Evolutionary conservation across 2,329 filamentous ascomycete genomes (phyloP), one percentile per base, ranked within the genome.

Genomic region (Cladophialophora carrionii): DNA sequence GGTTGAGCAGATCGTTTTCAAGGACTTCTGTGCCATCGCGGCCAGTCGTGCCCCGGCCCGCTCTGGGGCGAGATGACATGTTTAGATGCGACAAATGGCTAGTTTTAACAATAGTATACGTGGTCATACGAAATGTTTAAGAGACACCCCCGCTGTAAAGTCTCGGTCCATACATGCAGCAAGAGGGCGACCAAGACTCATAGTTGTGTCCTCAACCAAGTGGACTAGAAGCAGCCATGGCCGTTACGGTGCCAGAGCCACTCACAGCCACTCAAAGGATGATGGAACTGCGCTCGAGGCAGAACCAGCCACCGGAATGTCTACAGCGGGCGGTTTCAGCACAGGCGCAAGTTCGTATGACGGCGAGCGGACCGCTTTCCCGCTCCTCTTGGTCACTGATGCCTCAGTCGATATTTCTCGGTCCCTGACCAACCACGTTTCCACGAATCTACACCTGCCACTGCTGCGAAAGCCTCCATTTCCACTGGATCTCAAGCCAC

Each of bases 41-140:
- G 20, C 70, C 66, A 22, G 59, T 63, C 32, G 65, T 58, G 17
- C 64, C 68, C 26, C 70, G 70, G 17, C 65, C 68, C 14, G 57
- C 69, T 43, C 68, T 53, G 31, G 68, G 69, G 10, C 70, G 68
- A 24, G 68, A 68, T 17, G 65, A 66, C 70, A 72, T 72, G n/a
- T 61, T 63, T 52, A 29, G 14, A 49, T 43, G 48, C 12, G 48
- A 52, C 26, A 17, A 43, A 43, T 43, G 17, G 37, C 17, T 7
- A n/a, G 8, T 43, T 7, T 20, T 7, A 43, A 20, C 17, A 43
- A 43, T 2, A 43, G n/a, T 43, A 43, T 17, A 43, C 37, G 17
- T 52, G 20, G 14, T 54, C 14, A 54, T 20, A 9, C n/a, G 24
- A 54, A 26, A 17, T 51, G 22, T 29, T 20, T 7, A 20, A 1